Conservation (phyloP, 352 stramenopile species). For the Globisporangium apiculatum region DNA sequence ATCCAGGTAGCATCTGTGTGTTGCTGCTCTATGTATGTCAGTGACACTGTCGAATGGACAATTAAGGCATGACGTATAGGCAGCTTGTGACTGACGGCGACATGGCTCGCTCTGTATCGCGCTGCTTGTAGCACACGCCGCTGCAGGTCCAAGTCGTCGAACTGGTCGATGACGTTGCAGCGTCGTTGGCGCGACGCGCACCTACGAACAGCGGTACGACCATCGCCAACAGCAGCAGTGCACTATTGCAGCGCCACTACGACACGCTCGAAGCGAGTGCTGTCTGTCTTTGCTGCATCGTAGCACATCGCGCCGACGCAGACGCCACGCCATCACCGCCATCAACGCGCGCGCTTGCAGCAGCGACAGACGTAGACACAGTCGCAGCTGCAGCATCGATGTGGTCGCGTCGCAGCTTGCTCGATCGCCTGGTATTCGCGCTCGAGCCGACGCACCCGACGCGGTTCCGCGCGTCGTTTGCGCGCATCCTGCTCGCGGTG, state of each 20-base stretch:
- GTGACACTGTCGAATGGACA: too few species aligned
- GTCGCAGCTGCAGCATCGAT: neutral
- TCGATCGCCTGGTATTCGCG: slow-evolving; percentile 10
- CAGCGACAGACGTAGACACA: neutral
- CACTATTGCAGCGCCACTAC: slow-evolving; percentile 7
- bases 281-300: slow-evolving; percentile 4
- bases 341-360: neutral
- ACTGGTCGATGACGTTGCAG: slow-evolving; percentile 23
- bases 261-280: slow-evolving; percentile 11
- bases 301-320: neutral
- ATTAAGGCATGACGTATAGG: neutral
- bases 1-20: slow-evolving; percentile 17
- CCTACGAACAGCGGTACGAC: too few species aligned
- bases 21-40: neutral
- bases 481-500: slow-evolving; percentile 26
- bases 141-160: slow-evolving; percentile 34
- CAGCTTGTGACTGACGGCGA: neutral
- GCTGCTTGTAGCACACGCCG: slow-evolving; percentile 50
- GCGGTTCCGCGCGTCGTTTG: slow-evolving; percentile 32
- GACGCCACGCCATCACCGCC: neutral
- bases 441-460: slow-evolving; percentile 24
- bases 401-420: neutral
- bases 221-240: neutral
- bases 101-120: too few species aligned
- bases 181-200: slow-evolving; percentile 10